These are phyloP conservation scores for Zangia roseola DNA, from an alignment of 768 basidiomycete species.

Conservation along the genomic window DNA sequence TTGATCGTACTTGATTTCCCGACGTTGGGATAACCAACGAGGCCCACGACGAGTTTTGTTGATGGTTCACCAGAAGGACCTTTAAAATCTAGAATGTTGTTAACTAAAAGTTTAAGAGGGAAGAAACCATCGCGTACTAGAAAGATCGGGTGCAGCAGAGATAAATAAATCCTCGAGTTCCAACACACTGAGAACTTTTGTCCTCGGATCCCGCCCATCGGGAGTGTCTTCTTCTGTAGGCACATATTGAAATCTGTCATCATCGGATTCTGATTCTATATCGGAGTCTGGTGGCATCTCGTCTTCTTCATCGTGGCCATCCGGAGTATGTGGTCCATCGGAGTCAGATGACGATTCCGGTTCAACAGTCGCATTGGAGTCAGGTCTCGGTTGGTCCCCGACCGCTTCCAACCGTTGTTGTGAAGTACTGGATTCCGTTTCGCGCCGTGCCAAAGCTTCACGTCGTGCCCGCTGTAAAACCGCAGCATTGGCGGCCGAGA, in stretches of 20 bases:
- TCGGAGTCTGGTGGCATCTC: conserved; percentile 27
- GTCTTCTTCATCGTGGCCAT: conserved; percentile 31
- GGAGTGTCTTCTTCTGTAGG: conserved; percentile 53
- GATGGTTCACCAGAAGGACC: conserved; percentile 56
- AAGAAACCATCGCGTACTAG: conserved; percentile 44
- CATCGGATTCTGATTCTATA: conserved; percentile 30
- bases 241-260: conserved; percentile 46
- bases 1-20: conserved; percentile 99
- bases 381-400: neutral
- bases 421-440: conserved; percentile 18
- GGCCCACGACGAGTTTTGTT: conserved; percentile 72
- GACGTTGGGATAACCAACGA: conserved; percentile 98
- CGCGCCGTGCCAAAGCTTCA: conserved; percentile 37
- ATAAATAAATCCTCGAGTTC: conserved; percentile 87
- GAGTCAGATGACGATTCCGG: conserved; percentile 34
- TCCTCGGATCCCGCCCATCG: conserved; percentile 60
- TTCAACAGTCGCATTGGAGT: conserved; percentile 4
- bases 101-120: neutral
- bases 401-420: conserved; percentile 2
- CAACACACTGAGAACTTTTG: conserved; percentile 76
- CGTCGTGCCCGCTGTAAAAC: conserved; percentile 77
- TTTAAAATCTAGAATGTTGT: conserved; percentile 52
- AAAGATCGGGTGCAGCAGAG: conserved; percentile 65
- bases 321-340: conserved; percentile 25
- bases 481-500: conserved; percentile 86